phyloP scores from a whole-genome alignment of 2,329 filamentous ascomycete species.

The Zymoseptoria brevis region DNA sequence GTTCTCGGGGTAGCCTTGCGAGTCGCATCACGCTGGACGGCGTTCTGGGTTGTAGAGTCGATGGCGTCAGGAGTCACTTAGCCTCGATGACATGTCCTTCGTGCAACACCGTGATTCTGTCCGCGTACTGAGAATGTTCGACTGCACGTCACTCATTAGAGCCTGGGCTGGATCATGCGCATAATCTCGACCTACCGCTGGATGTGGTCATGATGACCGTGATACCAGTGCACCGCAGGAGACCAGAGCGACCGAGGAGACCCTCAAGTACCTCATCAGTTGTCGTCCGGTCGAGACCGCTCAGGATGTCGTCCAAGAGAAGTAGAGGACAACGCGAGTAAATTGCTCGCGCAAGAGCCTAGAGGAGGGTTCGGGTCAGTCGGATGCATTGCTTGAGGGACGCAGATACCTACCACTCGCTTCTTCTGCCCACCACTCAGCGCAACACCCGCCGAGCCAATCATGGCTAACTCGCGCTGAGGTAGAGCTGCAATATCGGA shows the following conservation, averaged over 20 bases:
- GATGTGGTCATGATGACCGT: neutral
- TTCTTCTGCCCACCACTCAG: conserved; percentile 48
- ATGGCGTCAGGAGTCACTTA: neutral
- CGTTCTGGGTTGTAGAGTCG: neutral
- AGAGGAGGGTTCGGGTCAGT: too few relatives aligned
- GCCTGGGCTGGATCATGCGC: neutral
- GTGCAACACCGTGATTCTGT: neutral
- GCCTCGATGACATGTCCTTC: neutral
- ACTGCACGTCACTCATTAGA: neutral
- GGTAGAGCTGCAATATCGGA: conserved; percentile 30
- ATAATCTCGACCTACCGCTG: neutral
- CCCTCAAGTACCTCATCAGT: neutral
- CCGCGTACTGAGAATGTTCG: neutral
- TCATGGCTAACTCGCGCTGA: conserved; percentile 37
- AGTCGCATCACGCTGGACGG: too few relatives aligned
- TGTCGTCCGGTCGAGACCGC: neutral
- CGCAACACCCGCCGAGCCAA: conserved; percentile 45
- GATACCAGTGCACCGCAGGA: neutral
- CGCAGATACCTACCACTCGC: conserved; percentile 19
- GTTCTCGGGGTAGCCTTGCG: too few relatives aligned
- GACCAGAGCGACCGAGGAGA: neutral
- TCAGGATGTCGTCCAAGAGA: neutral
- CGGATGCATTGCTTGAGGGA: too few relatives aligned
- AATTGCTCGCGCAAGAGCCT: neutral
- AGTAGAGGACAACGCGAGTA: neutral